Conservation (phyloP, 345 rosid species). For the Dipteronia sinensis region DNA sequence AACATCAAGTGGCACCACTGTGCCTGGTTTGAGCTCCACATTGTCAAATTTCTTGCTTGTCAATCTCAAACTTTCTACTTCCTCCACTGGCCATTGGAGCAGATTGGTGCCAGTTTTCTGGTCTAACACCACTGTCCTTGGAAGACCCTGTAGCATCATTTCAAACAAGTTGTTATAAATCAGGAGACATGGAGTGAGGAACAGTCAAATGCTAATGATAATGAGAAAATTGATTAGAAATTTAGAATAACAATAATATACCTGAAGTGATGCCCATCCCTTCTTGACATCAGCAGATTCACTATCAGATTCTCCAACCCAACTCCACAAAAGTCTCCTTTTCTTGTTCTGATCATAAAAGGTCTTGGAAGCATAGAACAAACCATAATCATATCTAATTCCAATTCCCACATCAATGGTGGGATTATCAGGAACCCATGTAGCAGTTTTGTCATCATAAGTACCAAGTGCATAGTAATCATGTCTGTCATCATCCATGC, state of each 20-base stretch:
- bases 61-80: slow-evolving; percentile 66
- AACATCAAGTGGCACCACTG: slow-evolving; percentile 57
- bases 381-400: slow-evolving; percentile 65
- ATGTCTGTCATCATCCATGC: slow-evolving; percentile 61
- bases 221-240: not conserved
- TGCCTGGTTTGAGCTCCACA: slow-evolving; percentile 55
- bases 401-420: slow-evolving; percentile 67
- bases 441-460: slow-evolving; percentile 42
- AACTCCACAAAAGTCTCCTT: slow-evolving; percentile 72
- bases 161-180: not conserved
- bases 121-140: slow-evolving; percentile 71
- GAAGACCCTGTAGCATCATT: slow-evolving; percentile 55
- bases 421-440: slow-evolving; percentile 60
- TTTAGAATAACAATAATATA: slow-evolving; percentile 4
- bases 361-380: slow-evolving; percentile 72
- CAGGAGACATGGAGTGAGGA: not conserved
- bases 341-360: slow-evolving; percentile 54
- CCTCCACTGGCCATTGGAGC: slow-evolving; percentile 88
- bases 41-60: slow-evolving; percentile 45
- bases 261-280: slow-evolving; percentile 87
- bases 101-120: slow-evolving; percentile 58
- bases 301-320: slow-evolving; percentile 72
- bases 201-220: not conserved
- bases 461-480: slow-evolving; percentile 70
- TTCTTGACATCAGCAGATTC: slow-evolving; percentile 60